A percentile compares a stretch with the other conserved stretches of the same genome.
These are phyloP conservation scores for Chamaecrista fasciculata DNA, from an alignment of 306 rosid species.

Conservation along the genomic window DNA sequence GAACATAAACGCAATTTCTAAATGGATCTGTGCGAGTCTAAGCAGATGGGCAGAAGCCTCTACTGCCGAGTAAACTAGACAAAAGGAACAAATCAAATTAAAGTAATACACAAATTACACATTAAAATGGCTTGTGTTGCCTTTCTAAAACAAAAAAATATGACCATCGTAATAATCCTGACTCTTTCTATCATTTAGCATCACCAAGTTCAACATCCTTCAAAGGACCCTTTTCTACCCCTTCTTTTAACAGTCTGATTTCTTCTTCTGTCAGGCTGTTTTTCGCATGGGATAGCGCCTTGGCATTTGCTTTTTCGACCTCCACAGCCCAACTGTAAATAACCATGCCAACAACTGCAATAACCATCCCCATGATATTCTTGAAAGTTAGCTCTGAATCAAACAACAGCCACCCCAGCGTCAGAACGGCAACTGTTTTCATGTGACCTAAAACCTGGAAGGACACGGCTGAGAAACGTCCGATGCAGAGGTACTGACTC, in stretches of 20 bases:
- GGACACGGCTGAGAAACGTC: slow-evolving; percentile 86
- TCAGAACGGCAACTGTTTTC: slow-evolving; percentile 88
- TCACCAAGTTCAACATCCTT: slow-evolving; percentile 73
- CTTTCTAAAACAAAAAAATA: slow-evolving; percentile 27
- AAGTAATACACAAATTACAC: slow-evolving; percentile 24
- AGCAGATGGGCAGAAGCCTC: slow-evolving; percentile 29
- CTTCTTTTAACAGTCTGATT: slow-evolving; percentile 66
- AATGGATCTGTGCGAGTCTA: slow-evolving; percentile 28
- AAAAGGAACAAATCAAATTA: slow-evolving; percentile 32
- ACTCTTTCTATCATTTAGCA: slow-evolving; percentile 42
- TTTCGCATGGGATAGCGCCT: slow-evolving; percentile 44
- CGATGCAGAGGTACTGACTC: slow-evolving; percentile 94
- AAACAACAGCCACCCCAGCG: slow-evolving; percentile 85
- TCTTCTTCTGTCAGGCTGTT: slow-evolving; percentile 87
- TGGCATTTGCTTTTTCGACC: slow-evolving; percentile 50
- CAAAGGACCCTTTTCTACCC: slow-evolving; percentile 35
- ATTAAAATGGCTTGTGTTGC: slow-evolving; percentile 24
- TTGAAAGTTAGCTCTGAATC: slow-evolving; percentile 80
- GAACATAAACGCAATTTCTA: slow-evolving; percentile 20
- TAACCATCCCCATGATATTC: slow-evolving; percentile 79
- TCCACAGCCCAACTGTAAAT: slow-evolving; percentile 95
- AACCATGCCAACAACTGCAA: slow-evolving; percentile 80
- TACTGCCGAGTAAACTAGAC: slow-evolving; percentile 30
- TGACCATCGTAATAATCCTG: slow-evolving; percentile 10
- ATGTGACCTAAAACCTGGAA: slow-evolving; percentile 97